Evolutionary conservation across 2,329 filamentous ascomycete species (phyloP).

Genomic region (Phaeosphaeriaceae sp.): DNA sequence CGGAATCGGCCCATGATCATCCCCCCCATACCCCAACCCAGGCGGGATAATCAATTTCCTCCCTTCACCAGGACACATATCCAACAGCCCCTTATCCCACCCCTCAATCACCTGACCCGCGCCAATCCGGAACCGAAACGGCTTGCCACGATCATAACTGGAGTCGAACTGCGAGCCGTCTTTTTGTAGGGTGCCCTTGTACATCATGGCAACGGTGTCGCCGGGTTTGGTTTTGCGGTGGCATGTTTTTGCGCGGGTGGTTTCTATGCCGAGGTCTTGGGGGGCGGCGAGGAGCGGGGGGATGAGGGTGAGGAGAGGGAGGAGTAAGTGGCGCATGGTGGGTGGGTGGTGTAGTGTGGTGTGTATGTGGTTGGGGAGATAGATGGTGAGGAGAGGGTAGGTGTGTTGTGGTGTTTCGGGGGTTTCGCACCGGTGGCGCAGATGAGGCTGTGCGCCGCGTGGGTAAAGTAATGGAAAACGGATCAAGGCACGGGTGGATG

Average conservation of each 20-base stretch:
- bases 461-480: too few relatives aligned
- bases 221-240: conserved; percentile 53
- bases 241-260: conserved; percentile 51
- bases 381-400: not conserved
- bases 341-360: not conserved
- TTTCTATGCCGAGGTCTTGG: conserved; percentile 49
- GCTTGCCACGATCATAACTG: conserved; percentile 75
- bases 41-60: conserved; percentile 88
- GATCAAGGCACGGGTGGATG: too few relatives aligned
- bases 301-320: conserved; percentile 29
- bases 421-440: too few relatives aligned
- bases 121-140: conserved; percentile 82
- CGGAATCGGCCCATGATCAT: conserved; percentile 77
- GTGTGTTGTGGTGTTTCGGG: conserved; percentile 7
- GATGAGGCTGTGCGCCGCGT: too few relatives aligned
- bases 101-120: conserved; percentile 86
- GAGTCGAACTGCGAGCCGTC: conserved; percentile 85
- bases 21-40: conserved; percentile 79
- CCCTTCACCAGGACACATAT: conserved; percentile 97
- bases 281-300: conserved; percentile 30
- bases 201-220: conserved; percentile 57
- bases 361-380: too few relatives aligned
- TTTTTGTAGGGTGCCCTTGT: conserved; percentile 56
- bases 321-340: conserved; percentile 40
- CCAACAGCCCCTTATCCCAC: conserved; percentile 88